Evolutionary conservation across 1,139 yeast species (phyloP), one percentile per base, ranked within the genome.

Genomic region (Insectozyma bohioensis): DNA sequence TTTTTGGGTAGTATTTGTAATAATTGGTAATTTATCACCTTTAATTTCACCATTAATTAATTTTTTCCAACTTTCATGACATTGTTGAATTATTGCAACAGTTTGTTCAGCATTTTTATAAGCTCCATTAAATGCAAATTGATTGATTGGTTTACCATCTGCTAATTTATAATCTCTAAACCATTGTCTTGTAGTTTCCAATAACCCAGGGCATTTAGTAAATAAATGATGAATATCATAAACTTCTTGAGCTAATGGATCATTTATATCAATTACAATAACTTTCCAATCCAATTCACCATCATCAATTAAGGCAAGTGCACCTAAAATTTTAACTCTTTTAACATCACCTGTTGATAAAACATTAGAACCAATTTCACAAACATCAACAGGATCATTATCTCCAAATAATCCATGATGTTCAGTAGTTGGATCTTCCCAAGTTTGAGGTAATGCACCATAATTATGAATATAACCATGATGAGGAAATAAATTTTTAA

Each of bases 211-310:
- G 56, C 85, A 75, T 51, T 78, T 78, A 48, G 68, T 70, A 51
- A 75, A 81, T 39, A 87, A 86, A 54, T 86, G 95, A 49, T 78
- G 81, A 42, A 87, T 74, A 56, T 83, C 92, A 53, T 78, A 67
- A 43, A 86, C 61, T 56, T 82, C 78, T 29, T 76, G 56, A 33
- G 95, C 88, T 47, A 85, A 66, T 39, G 92, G 88, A 56, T 87
- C 96, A 40, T 75, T 70, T 34, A 74, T 67, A 52, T 82, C 84
- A 46, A 87, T 75, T 43, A 80, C 95, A 50, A 87, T 77, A 35
- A 87, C 78, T 62, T 87, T 87, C 96, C 96, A 87, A 64, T 87
- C 96, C 46, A 94, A 80, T 63, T 86, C 95, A 41, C 95, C 95
- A 58, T 86, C 95, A 55, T 87, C 95, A 47, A 87, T 75, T 49